Percentiles rank a stretch among this genome's conserved stretches.
phyloP scores from a whole-genome alignment of 73 alveolate species.

The Blepharisma japonicum region DNA sequence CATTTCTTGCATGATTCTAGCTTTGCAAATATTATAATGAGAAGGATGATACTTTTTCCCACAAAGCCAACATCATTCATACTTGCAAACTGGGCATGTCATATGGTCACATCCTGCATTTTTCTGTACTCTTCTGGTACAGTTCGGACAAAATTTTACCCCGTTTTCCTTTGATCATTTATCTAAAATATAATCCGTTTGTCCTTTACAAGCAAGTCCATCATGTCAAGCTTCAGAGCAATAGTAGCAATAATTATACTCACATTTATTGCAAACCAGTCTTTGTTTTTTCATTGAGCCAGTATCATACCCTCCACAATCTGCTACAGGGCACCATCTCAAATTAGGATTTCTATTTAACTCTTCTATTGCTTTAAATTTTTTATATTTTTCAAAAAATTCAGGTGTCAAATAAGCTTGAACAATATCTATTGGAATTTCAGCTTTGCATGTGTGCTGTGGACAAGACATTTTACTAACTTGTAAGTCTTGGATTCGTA shows the following conservation, averaged over 20 bases:
- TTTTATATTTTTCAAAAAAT: not conserved
- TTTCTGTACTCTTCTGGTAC: not conserved
- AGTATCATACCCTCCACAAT: not conserved
- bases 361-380: not conserved
- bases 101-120: constrained; percentile 3
- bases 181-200: not conserved
- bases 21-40: no score
- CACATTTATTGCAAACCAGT: constrained; percentile 3
- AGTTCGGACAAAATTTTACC: constrained; percentile 15
- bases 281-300: not conserved
- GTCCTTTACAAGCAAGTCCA: not conserved
- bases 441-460: not conserved
- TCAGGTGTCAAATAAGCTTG: not conserved
- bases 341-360: not conserved
- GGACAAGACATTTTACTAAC: constrained; percentile 5
- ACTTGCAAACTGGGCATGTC: constrained; percentile 5
- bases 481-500: not conserved
- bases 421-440: not conserved
- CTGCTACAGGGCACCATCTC: constrained; percentile 5
- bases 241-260: not conserved
- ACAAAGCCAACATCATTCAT: constrained; percentile 12
- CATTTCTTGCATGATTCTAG: no score
- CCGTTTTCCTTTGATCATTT: not conserved
- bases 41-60: constrained; percentile 1
- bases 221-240: constrained; percentile 14